Evolutionary conservation across 257 asterid species (phyloP).

Genomic region (Nicotiana benthamiana): DNA sequence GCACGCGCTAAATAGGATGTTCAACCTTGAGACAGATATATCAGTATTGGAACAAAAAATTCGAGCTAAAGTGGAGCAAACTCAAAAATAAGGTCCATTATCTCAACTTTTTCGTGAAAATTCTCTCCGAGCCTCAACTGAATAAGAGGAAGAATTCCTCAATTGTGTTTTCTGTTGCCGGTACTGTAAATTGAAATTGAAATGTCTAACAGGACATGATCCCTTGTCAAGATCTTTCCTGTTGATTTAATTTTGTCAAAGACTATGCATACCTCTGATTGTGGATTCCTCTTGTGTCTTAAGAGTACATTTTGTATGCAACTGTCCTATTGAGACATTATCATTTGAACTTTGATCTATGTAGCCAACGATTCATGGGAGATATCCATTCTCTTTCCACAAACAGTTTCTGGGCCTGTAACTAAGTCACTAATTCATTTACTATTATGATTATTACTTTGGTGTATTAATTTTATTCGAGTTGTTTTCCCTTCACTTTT

Average conservation of each 20-base stretch:
- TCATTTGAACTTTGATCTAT: slow-evolving; percentile 17
- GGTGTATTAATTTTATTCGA: neutral
- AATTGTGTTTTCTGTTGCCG: slow-evolving; percentile 16
- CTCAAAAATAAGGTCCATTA: slow-evolving; percentile 39
- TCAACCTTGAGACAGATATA: slow-evolving; percentile 71
- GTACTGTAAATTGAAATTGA: slow-evolving; percentile 21
- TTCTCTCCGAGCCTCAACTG: slow-evolving; percentile 19
- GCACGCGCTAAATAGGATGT: slow-evolving; percentile 93
- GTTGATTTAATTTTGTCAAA: slow-evolving; percentile 20
- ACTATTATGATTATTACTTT: neutral
- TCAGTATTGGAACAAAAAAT: slow-evolving; percentile 85
- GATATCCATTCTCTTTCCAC: slow-evolving; percentile 11
- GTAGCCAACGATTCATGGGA: slow-evolving; percentile 14
- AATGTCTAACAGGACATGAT: slow-evolving; percentile 23
- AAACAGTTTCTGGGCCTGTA: slow-evolving; percentile 16
- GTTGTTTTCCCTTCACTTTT: neutral
- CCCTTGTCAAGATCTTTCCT: slow-evolving; percentile 22
- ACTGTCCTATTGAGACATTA: neutral
- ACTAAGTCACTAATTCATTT: slow-evolving; percentile 8
- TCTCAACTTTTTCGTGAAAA: neutral
- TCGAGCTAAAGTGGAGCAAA: slow-evolving; percentile 80
- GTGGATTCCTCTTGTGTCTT: slow-evolving; percentile 15
- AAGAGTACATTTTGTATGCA: slow-evolving; percentile 10
- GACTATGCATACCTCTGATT: slow-evolving; percentile 13
- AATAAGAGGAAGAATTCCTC: slow-evolving; percentile 38